Base-by-base conservation (phyloP, 257 asterid genomes). In the Catharanthus roseus region DNA sequence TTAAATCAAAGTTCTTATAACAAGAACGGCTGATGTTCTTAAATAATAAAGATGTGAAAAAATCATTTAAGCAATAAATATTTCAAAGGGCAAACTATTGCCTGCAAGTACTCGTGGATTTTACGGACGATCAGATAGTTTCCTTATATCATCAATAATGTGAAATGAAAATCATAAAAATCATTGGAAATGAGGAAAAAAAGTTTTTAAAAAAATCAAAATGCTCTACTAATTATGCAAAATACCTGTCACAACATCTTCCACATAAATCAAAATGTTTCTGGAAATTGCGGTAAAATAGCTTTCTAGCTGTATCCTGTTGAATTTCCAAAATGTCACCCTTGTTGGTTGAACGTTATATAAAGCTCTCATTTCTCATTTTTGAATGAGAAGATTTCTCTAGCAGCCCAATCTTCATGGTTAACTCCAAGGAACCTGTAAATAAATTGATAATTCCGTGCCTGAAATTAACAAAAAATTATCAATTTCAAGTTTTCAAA, bases 381-480 rank as follows among this genome's bases (percentile, higher is more conserved):
- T 50, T 33, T 21, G 65, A 54, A 29, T 53, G 39, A 39, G 49
- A 55, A 67, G 15, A 23, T 29, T 41, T 23, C 67, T 42, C 56
- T 38, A 66, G 19, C 33, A 29, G 34, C 41, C 19, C 49, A 41
- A 29, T 31, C 65, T 5, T 33, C 51, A 2, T 1, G 34, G 10
- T 33, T 19, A 57, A 60, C 56, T 47, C 61, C 55, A 38, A 31
- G 42, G 50, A 67, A 73, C 26, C 67, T 41, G 69, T 13, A 65
- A 38, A 38, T 34, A 55, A 55, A 55, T 38, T 53, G 38, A 55
- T 10, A 62, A 44, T 3, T 51, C 63, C 38, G 45, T 31, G 26
- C 31, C 5, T 13, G 24, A 45, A 29, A 47, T 38, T 3, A 60
- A 47, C 47, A 5, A 38, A 31, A n/a, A 16, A 60, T 34, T 19